These are phyloP conservation scores for Astragalus membranaceus DNA, from an alignment of 306 rosid species.

Conservation along the genomic window DNA sequence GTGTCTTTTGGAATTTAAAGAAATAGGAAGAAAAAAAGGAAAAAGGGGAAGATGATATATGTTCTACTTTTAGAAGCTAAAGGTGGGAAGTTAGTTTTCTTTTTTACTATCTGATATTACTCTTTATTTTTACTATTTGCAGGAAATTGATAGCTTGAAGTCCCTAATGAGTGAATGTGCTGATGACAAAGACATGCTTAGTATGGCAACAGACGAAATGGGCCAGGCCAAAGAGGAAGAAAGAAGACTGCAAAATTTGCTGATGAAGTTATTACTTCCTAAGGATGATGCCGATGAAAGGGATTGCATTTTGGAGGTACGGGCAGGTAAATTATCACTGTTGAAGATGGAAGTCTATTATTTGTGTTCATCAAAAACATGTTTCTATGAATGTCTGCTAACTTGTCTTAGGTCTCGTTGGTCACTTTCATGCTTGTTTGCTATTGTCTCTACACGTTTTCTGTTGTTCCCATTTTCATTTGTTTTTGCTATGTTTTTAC, in stretches of 20 bases:
- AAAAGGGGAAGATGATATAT: background rate
- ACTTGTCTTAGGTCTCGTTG: constrained; percentile 1
- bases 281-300: constrained; percentile 95
- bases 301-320: constrained; percentile 90
- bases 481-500: constrained; percentile 1
- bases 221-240: constrained; percentile 53
- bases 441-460: background rate
- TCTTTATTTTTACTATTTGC: constrained; percentile 13
- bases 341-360: constrained; percentile 15
- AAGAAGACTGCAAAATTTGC: constrained; percentile 47
- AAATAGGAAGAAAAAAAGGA: background rate
- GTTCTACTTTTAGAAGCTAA: background rate
- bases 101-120: background rate
- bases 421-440: background rate
- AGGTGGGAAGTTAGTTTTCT: background rate
- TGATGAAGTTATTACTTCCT: constrained; percentile 78
- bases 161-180: constrained; percentile 55
- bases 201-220: constrained; percentile 69
- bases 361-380: background rate
- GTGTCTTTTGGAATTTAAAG: background rate
- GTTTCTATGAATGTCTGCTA: background rate
- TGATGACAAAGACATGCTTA: constrained; percentile 80
- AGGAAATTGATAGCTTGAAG: constrained; percentile 77
- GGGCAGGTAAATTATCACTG: constrained; percentile 63
- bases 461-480: background rate